Percentiles rank a stretch among this genome's conserved stretches.
phyloP scores from a whole-genome alignment of 2,329 filamentous ascomycete genomes.

The Neofusicoccum cordaticola region DNA sequence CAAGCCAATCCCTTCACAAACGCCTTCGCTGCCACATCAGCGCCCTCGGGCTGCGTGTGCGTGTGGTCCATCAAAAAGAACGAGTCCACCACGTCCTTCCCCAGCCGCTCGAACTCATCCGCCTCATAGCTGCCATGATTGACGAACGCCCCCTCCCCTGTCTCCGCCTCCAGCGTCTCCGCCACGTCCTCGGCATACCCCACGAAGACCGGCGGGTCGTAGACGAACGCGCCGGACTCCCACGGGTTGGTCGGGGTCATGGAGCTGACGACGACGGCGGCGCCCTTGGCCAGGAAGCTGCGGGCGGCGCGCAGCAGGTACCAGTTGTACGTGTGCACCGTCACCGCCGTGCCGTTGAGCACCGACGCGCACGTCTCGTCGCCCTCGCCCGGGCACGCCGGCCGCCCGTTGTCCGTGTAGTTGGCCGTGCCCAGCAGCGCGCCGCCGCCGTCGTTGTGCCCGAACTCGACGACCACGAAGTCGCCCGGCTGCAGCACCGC shows the following conservation, averaged over 20 bases:
- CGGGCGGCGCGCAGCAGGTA: slow-evolving; percentile 59
- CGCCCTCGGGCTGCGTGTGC: slow-evolving; percentile 58
- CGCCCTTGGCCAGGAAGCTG: slow-evolving; percentile 55
- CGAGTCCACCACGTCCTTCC: slow-evolving; percentile 49
- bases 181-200: slow-evolving; percentile 53
- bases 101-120: slow-evolving; percentile 52
- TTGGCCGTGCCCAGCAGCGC: slow-evolving; percentile 37
- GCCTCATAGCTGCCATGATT: slow-evolving; percentile 61
- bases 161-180: slow-evolving; percentile 40
- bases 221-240: slow-evolving; percentile 54
- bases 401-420: slow-evolving; percentile 58
- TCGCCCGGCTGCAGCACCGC: slow-evolving; percentile 55
- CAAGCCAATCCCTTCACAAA: slow-evolving; percentile 60
- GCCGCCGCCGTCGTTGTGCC: slow-evolving; percentile 66
- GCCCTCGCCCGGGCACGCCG: slow-evolving; percentile 57
- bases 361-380: slow-evolving; percentile 53
- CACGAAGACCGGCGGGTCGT: slow-evolving; percentile 53
- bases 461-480: slow-evolving; percentile 69
- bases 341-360: slow-evolving; percentile 53
- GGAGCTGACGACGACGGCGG: slow-evolving; percentile 56
- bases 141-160: slow-evolving; percentile 49
- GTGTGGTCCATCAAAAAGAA: slow-evolving; percentile 62
- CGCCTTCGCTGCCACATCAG: slow-evolving; percentile 54
- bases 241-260: slow-evolving; percentile 64
- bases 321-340: slow-evolving; percentile 59